Evolutionary conservation across 164 flowering plant species (phyloP).

Genomic region (Houttuynia cordata): DNA sequence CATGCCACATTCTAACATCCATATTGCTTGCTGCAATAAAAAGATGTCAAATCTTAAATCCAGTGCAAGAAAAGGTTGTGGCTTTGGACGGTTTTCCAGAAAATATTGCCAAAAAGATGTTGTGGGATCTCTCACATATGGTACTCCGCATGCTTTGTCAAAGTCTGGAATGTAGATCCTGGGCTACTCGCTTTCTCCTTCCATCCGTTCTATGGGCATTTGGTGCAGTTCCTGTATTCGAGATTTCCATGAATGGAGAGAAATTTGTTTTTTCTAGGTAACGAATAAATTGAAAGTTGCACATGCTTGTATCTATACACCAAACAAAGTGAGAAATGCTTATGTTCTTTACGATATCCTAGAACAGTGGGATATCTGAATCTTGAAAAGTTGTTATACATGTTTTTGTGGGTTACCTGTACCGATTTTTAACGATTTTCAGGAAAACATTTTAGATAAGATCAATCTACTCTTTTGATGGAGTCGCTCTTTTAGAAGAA

Average conservation of each 20-base stretch:
- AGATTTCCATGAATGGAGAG: constrained; percentile 26
- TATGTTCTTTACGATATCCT: too few relatives aligned
- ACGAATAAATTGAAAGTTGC: background rate
- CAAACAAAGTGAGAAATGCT: too few relatives aligned
- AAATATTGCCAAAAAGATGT: constrained; percentile 34
- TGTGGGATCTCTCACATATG: constrained; percentile 57
- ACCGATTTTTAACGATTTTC: background rate
- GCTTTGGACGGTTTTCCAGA: constrained; percentile 21
- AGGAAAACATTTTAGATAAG: background rate
- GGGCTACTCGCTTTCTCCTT: constrained; percentile 45
- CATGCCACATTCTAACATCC: constrained; percentile 55
- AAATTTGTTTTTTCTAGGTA: constrained; percentile 38
- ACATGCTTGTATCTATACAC: background rate
- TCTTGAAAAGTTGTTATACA: background rate
- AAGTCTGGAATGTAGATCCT: constrained; percentile 51
- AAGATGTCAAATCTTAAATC: constrained; percentile 13
- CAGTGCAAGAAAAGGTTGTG: constrained; percentile 8
- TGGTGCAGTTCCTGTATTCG: constrained; percentile 20
- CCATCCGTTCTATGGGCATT: constrained; percentile 62
- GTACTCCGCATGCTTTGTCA: constrained; percentile 47
- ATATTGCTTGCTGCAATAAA: constrained; percentile 38
- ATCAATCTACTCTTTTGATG: background rate
- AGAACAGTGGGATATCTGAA: background rate
- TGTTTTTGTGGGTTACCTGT: too few relatives aligned
- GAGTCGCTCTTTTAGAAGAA: background rate